Base-by-base conservation (phyloP, 164 flowering plant genomes). In the Vitis amurensis region DNA sequence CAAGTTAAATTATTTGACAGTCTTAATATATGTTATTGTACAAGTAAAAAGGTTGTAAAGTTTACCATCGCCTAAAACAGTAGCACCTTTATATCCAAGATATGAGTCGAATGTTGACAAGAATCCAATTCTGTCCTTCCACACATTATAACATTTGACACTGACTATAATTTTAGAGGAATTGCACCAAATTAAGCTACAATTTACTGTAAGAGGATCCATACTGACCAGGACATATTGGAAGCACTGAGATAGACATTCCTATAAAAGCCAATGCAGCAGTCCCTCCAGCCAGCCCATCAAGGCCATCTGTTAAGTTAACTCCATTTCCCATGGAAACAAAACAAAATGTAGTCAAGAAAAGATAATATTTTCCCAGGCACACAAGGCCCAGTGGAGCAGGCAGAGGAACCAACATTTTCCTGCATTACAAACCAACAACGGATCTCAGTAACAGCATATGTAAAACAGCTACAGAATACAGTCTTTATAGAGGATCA, bases 191-290 rank as follows among this genome's bases (percentile, higher is more conserved):
- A 48, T 50, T 13, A 50, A 31, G 11, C 16, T 50, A 50, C 30
- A 49, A 64, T 30, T 27, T 13, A 8, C 27, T 52, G 16, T 64
- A 47, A 55, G 44, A 12, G 12, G 65, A 48, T 12, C 30, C 19
- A 60, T 68, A 82, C 92, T 74, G 37, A 92, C 98, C 97, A 48
- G 95, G 67, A 74, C 89, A 89, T 78, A 94, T 83, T 27, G 99
- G 97, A 76, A 94, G 97, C 70, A 92, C 97, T 2, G 92, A 97
- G 30, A 91, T 84, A 23, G 99, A 88, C 97, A 94, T 88, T 73
- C 88, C 99, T 37, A 87, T 73, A 78, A 94, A 91, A 69, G 94
- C 89, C 78, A 92, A 78, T 50, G 97, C 95, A 55, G 94, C 91
- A 68, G 87, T 82, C 47, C 99, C 99, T 60, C 91, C 95, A 77